Percentiles rank a stretch among this genome's conserved stretches.
phyloP scores from a whole-genome alignment of 768 basidiomycete genomes.

The Rhodotorula kratochvilovae region DNA sequence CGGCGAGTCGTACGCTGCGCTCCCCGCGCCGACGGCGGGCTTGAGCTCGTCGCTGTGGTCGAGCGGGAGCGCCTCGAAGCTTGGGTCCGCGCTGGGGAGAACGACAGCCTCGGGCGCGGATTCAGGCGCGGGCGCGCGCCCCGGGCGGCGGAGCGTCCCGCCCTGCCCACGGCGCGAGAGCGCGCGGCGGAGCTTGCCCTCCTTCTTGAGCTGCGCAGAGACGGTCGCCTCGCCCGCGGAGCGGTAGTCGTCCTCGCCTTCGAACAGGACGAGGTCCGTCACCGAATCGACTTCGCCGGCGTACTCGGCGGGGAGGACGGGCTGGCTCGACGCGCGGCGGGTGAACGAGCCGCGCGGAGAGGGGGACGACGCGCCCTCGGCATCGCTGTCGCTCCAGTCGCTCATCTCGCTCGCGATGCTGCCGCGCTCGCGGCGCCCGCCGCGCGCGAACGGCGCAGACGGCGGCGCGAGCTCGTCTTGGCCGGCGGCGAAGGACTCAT shows the following conservation, averaged over 20 bases:
- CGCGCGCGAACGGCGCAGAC: conserved; percentile 18
- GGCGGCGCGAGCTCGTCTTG: conserved; percentile 31
- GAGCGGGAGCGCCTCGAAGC: conserved; percentile 24
- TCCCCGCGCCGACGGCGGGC: no score
- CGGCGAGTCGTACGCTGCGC: conserved; percentile 1
- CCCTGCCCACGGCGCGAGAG: conserved; percentile 48
- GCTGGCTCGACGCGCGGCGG: background rate
- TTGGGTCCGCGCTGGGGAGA: background rate
- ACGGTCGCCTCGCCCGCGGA: conserved; percentile 58
- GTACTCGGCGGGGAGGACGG: background rate
- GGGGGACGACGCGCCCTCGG: background rate
- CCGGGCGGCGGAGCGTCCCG: background rate
- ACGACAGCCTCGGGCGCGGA: background rate
- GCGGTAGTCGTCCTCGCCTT: conserved; percentile 64
- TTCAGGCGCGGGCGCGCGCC: no score
- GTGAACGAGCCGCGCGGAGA: background rate
- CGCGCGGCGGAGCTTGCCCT: conserved; percentile 60
- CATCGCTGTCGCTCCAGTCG: conserved; percentile 33
- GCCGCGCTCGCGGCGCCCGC: conserved; percentile 8
- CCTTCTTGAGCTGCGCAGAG: conserved; percentile 56
- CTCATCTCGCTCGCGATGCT: conserved; percentile 28
- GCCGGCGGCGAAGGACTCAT: background rate
- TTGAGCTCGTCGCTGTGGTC: conserved; percentile 11
- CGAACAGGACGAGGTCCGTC: conserved; percentile 69
- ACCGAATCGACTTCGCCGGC: conserved; percentile 46